Conservation (phyloP, 495 filamentous ascomycete species). For the Neurospora discreta region DNA sequence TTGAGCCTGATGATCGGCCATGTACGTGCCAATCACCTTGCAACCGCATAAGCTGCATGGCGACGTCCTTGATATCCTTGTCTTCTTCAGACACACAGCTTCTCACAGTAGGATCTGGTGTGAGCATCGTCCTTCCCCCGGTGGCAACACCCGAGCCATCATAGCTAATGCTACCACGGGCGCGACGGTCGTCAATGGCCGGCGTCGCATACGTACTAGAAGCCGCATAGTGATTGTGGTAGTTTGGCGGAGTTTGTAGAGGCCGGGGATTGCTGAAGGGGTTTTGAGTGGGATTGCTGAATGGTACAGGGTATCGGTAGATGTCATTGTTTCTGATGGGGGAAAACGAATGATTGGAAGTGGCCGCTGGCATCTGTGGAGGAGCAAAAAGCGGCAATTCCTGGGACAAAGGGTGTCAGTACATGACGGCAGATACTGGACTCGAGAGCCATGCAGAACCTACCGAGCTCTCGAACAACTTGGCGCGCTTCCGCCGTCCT, state of each 20-base stretch:
- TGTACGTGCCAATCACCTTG: conserved; percentile 86
- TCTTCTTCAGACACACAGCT: conserved; percentile 97
- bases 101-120: conserved; percentile 85
- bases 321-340: conserved; percentile 64
- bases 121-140: conserved; percentile 58
- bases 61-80: conserved; percentile 97
- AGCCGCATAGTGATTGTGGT: conserved; percentile 40
- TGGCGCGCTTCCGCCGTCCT: conserved; percentile 85
- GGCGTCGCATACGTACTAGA: conserved; percentile 43
- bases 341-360: conserved; percentile 85
- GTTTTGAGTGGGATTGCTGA: conserved; percentile 57
- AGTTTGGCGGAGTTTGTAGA: conserved; percentile 70
- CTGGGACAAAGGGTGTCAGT: conserved; percentile 34
- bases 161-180: conserved; percentile 51
- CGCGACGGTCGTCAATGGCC: conserved; percentile 49
- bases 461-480: conserved; percentile 88
- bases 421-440: neutral
- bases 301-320: conserved; percentile 51
- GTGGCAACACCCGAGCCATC: conserved; percentile 22
- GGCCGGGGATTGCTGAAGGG: conserved; percentile 60
- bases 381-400: conserved; percentile 92
- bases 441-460: conserved; percentile 25
- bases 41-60: conserved; percentile 87
- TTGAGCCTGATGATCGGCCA: conserved; percentile 85
- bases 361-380: conserved; percentile 77